These are phyloP conservation scores for Diaporthe aspalathi DNA, from an alignment of 2,329 filamentous ascomycete species.

Conservation along the genomic window DNA sequence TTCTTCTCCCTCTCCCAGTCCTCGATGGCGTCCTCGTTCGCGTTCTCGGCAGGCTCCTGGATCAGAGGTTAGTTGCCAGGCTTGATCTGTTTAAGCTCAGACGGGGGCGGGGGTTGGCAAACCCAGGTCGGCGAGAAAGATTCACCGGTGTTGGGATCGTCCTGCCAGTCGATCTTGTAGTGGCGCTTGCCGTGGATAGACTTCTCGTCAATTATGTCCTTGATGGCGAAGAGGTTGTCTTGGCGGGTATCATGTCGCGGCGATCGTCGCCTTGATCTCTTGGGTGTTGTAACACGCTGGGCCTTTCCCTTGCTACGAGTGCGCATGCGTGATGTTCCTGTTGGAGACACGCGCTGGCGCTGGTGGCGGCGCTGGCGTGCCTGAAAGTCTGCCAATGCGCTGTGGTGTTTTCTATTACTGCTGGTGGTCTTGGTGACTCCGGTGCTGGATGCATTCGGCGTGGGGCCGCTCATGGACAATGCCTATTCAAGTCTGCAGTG, in stretches of 20 bases:
- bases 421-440: not conserved
- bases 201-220: constrained; percentile 53
- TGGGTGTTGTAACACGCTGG: not conserved
- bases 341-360: not conserved
- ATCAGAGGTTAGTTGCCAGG: constrained; percentile 5
- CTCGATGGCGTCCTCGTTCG: constrained; percentile 44
- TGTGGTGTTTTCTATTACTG: not conserved
- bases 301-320: constrained; percentile 14
- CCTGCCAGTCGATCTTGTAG: constrained; percentile 70
- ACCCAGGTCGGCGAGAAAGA: constrained; percentile 65
- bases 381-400: not conserved
- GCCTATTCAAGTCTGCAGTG: constrained; percentile 31
- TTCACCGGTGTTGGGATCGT: constrained; percentile 60
- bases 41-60: constrained; percentile 46
- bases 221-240: constrained; percentile 45
- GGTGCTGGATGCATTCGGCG: not conserved
- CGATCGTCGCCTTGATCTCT: constrained; percentile 31
- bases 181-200: constrained; percentile 45
- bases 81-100: not conserved
- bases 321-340: not conserved
- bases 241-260: constrained; percentile 16
- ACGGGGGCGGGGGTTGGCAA: constrained; percentile 39
- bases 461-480: constrained; percentile 35
- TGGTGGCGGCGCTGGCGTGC: not conserved
- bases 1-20: constrained; percentile 46